Percentiles rank a stretch among this genome's conserved stretches.
These are phyloP conservation scores for Monosporascus ibericus DNA, from an alignment of 2,329 filamentous ascomycete species.

Conservation along the genomic window DNA sequence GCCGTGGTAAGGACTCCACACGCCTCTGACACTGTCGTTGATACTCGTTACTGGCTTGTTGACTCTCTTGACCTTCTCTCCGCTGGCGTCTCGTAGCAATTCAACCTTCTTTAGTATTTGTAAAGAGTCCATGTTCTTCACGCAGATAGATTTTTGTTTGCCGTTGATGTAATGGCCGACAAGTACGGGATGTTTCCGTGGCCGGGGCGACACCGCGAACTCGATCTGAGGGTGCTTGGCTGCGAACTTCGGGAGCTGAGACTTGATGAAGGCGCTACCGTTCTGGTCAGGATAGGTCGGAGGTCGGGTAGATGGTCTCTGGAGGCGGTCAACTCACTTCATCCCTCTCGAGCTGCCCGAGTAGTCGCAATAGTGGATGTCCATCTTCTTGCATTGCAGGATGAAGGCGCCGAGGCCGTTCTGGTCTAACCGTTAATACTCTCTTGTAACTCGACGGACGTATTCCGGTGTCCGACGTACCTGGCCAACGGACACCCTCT, in stretches of 20 bases:
- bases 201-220: conserved; percentile 84
- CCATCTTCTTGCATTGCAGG: conserved; percentile 90
- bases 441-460: background rate
- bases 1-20: conserved; percentile 67
- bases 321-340: conserved; percentile 56
- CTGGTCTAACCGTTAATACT: conserved; percentile 37
- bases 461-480: conserved; percentile 30
- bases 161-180: conserved; percentile 92
- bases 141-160: conserved; percentile 76
- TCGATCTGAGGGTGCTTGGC: conserved; percentile 80
- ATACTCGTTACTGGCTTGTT: conserved; percentile 60
- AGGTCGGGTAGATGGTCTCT: no score
- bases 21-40: conserved; percentile 60
- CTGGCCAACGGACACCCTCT: conserved; percentile 46
- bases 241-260: conserved; percentile 71
- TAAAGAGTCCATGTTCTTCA: conserved; percentile 74
- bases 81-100: conserved; percentile 66
- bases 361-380: conserved; percentile 97
- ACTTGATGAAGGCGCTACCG: conserved; percentile 71
- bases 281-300: no score
- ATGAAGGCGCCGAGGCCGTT: conserved; percentile 97
- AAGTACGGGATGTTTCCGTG: conserved; percentile 83
- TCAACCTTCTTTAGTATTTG: conserved; percentile 78
- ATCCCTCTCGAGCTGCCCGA: conserved; percentile 89
- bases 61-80: conserved; percentile 62